phyloP scores from a whole-genome alignment of 345 rosid genomes.

The Populus davidiana region DNA sequence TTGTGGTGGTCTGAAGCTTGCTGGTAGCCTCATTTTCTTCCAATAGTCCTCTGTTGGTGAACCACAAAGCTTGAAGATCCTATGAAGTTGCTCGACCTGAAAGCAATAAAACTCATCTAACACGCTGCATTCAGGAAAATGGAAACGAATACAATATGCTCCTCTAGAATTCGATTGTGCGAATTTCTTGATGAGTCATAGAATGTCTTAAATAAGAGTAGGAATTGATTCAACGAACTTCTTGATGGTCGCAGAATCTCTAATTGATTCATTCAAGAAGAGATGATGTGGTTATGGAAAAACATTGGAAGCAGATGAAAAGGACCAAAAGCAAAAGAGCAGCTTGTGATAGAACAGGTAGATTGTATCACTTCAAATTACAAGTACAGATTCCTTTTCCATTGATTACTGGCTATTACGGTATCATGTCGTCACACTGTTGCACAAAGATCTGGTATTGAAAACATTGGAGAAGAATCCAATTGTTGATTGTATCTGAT shows the following conservation, averaged over 20 bases:
- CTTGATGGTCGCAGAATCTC: background rate
- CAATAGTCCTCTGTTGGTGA: conserved; percentile 80
- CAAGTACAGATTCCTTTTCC: too few relatives aligned
- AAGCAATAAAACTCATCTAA: conserved; percentile 11
- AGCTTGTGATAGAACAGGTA: too few relatives aligned
- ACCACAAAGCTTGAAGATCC: conserved; percentile 84
- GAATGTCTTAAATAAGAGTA: background rate
- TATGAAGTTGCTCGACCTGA: conserved; percentile 90
- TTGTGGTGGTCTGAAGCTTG: conserved; percentile 69
- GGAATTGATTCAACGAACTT: background rate
- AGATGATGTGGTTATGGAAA: too few relatives aligned
- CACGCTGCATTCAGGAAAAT: background rate
- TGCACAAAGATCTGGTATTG: too few relatives aligned
- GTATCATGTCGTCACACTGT: too few relatives aligned
- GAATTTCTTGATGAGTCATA: background rate
- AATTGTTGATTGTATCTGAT: too few relatives aligned
- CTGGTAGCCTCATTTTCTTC: conserved; percentile 61
- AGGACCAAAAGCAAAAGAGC: too few relatives aligned
- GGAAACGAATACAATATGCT: background rate
- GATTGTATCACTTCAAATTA: too few relatives aligned
- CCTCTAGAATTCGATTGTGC: background rate
- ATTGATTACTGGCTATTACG: too few relatives aligned
- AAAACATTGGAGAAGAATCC: too few relatives aligned
- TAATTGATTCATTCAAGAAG: background rate
- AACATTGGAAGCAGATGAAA: too few relatives aligned